These are phyloP conservation scores for Rhodofomes roseus DNA, from an alignment of 1,284 basidiomycete genomes.

Conservation along the genomic window DNA sequence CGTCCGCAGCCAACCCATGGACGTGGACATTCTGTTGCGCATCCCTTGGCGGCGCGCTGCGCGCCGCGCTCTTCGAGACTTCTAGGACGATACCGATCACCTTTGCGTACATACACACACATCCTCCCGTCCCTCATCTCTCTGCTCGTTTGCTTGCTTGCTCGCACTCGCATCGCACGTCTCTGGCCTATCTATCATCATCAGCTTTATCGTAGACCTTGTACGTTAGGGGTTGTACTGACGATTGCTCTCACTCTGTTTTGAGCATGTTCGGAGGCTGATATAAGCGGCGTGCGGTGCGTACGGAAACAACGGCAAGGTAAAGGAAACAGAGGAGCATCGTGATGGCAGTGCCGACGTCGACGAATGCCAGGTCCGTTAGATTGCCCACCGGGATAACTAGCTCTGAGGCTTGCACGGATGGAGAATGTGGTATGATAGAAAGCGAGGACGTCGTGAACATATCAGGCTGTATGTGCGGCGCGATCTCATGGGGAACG, in stretches of 20 bases:
- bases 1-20: neutral
- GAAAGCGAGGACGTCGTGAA: constrained; percentile 6
- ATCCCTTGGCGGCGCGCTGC: too few relatives aligned
- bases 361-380: constrained; percentile 36
- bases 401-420: constrained; percentile 6
- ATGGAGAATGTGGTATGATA: constrained; percentile 9
- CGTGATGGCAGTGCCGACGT: constrained; percentile 37
- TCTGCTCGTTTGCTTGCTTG: constrained; percentile 12
- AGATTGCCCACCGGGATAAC: constrained; percentile 37
- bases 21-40: neutral
- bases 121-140: constrained; percentile 1
- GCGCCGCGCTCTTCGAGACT: neutral
- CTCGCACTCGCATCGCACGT: constrained; percentile 16
- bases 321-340: constrained; percentile 39
- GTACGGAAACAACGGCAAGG: constrained; percentile 24
- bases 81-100: neutral
- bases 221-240: constrained; percentile 26
- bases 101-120: neutral
- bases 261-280: constrained; percentile 8
- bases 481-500: constrained; percentile 11
- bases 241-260: constrained; percentile 19
- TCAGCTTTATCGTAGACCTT: constrained; percentile 20
- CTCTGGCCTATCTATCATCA: constrained; percentile 22
- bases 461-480: constrained; percentile 15
- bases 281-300: constrained; percentile 18